Evolutionary conservation across 1,284 basidiomycete genomes (phyloP).

Genomic region (Agaricales sp.): DNA sequence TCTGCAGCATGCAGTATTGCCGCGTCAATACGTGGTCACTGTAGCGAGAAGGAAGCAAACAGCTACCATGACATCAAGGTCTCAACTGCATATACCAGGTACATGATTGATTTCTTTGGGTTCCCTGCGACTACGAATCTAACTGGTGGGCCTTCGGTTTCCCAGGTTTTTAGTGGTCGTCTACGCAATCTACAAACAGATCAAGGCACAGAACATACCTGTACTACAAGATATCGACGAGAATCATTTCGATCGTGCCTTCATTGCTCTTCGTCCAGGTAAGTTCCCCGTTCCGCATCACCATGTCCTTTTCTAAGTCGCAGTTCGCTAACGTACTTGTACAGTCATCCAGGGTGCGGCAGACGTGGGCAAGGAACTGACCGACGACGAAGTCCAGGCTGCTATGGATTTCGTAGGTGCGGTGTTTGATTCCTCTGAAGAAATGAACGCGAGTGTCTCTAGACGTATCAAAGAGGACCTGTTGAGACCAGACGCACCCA

Average conservation of each 20-base stretch:
- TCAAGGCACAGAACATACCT: slow-evolving; percentile 44
- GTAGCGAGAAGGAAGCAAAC: slow-evolving; percentile 40
- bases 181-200: slow-evolving; percentile 66
- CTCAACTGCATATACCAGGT: slow-evolving; percentile 52
- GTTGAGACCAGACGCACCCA: slow-evolving; percentile 36
- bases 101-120: slow-evolving; percentile 1
- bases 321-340: not conserved
- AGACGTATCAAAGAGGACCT: slow-evolving; percentile 22
- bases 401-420: slow-evolving; percentile 52
- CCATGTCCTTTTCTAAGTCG: not conserved
- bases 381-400: slow-evolving; percentile 58
- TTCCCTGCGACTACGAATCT: not conserved
- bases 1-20: slow-evolving; percentile 55
- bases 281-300: slow-evolving; percentile 9
- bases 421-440: slow-evolving; percentile 34
- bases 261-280: slow-evolving; percentile 52
- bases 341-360: slow-evolving; percentile 68
- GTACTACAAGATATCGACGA: slow-evolving; percentile 53
- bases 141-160: slow-evolving; percentile 7
- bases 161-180: slow-evolving; percentile 61
- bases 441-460: slow-evolving; percentile 31
- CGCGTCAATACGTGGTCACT: slow-evolving; percentile 48
- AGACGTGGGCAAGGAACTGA: slow-evolving; percentile 58
- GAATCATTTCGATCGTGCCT: slow-evolving; percentile 60
- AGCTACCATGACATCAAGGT: slow-evolving; percentile 52